Percentiles rank a stretch among this genome's conserved stretches.
Evolutionary conservation across 2,329 filamentous ascomycete species (phyloP).

Genomic region (Sclerotinia glacialis): DNA sequence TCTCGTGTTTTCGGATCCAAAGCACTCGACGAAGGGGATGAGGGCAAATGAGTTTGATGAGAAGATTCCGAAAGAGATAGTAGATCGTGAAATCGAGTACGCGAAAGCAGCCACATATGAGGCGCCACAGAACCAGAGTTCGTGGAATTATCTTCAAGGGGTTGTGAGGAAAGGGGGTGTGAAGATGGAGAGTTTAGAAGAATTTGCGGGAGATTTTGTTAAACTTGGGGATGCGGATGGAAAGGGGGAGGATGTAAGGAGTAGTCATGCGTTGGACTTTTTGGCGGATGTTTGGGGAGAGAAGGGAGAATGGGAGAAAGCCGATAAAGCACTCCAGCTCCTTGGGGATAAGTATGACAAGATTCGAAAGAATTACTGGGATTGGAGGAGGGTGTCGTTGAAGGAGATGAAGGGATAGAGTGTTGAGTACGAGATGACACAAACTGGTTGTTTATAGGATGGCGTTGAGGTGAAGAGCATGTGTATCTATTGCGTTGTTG

Average conservation of each 20-base stretch:
- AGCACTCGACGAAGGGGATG: slow-evolving; percentile 46
- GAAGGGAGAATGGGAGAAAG: slow-evolving; percentile 58
- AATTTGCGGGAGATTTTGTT: slow-evolving; percentile 53
- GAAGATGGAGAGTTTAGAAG: slow-evolving; percentile 45
- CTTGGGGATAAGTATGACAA: slow-evolving; percentile 86
- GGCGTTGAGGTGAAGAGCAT: neutral
- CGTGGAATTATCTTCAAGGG: slow-evolving; percentile 89
- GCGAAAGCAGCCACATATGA: slow-evolving; percentile 69
- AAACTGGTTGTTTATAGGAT: neutral
- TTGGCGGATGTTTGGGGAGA: slow-evolving; percentile 63
- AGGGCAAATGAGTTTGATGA: slow-evolving; percentile 53
- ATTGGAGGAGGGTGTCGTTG: slow-evolving; percentile 55
- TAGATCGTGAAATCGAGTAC: slow-evolving; percentile 74
- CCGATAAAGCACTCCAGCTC: slow-evolving; percentile 67
- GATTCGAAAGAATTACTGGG: slow-evolving; percentile 89
- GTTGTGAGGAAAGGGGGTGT: slow-evolving; percentile 66
- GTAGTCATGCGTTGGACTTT: slow-evolving; percentile 68
- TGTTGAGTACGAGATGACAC: neutral
- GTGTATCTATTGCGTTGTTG: neutral
- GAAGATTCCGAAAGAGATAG: slow-evolving; percentile 57
- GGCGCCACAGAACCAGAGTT: slow-evolving; percentile 89
- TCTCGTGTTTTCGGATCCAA: slow-evolving; percentile 71
- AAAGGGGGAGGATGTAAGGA: slow-evolving; percentile 51
- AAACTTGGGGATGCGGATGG: slow-evolving; percentile 42
- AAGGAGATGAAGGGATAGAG: slow-evolving; percentile 19